A percentile compares a stretch with the other conserved stretches of the same genome.
Evolutionary conservation across 306 rosid genomes (phyloP).

Genomic region (Fragaria ananassa): DNA sequence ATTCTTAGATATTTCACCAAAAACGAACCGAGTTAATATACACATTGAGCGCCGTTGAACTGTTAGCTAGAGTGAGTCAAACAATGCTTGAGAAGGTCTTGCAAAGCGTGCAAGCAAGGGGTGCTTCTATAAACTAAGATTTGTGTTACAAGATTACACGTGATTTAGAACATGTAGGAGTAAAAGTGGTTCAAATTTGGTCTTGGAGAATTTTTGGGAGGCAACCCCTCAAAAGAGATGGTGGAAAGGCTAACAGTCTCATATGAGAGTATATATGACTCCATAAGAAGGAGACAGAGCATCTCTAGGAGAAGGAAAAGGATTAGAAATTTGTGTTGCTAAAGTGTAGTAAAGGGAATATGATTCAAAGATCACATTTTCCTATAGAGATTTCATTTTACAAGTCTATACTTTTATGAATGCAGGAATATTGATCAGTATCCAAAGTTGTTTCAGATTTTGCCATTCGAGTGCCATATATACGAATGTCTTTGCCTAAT

Average conservation of each 20-base stretch:
- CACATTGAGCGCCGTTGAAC: neutral
- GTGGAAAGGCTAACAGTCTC: constrained; percentile 20
- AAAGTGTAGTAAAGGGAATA: constrained; percentile 27
- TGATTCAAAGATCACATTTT: constrained; percentile 20
- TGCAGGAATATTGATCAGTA: constrained; percentile 16
- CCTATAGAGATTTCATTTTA: constrained; percentile 20
- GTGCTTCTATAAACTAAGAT: constrained; percentile 12
- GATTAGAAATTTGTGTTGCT: constrained; percentile 30
- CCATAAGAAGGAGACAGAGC: constrained; percentile 12
- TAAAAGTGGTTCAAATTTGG: constrained; percentile 22
- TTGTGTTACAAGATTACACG: constrained; percentile 30
- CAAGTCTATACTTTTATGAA: constrained; percentile 3
- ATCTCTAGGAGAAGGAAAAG: constrained; percentile 37
- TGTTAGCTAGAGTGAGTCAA: neutral
- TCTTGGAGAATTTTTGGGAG: constrained; percentile 35
- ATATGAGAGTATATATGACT: constrained; percentile 3
- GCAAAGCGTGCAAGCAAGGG: constrained; percentile 21
- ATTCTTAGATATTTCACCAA: too few species aligned
- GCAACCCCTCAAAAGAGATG: constrained; percentile 23
- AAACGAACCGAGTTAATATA: too few species aligned
- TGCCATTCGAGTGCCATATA: neutral
- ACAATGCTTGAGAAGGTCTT: neutral
- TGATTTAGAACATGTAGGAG: constrained; percentile 27
- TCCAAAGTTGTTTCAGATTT: constrained; percentile 13
- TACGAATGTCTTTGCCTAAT: neutral